phyloP scores from a whole-genome alignment of 2,329 filamentous ascomycete genomes.

The Neocucurbitaria cava region DNA sequence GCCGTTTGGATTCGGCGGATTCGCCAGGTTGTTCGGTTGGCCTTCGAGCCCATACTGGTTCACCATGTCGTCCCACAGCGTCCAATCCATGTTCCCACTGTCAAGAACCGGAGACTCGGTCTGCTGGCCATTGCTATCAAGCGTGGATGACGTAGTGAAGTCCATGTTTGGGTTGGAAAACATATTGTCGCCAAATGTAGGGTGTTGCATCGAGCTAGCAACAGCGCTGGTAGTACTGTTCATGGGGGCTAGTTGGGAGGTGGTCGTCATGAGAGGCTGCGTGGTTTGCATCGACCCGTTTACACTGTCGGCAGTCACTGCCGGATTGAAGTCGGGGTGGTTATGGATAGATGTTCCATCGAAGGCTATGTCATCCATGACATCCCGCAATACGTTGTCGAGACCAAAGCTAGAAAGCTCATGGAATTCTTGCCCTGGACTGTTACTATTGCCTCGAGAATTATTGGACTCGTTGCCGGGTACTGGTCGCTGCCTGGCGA shows the following conservation, averaged over 20 bases:
- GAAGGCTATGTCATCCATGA: slow-evolving; percentile 28
- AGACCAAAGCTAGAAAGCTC: slow-evolving; percentile 31
- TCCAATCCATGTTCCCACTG: slow-evolving; percentile 55
- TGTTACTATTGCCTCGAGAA: background rate
- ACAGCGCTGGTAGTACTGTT: slow-evolving; percentile 10
- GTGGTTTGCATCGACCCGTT: background rate
- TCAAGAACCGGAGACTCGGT: slow-evolving; percentile 41
- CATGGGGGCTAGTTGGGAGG: background rate
- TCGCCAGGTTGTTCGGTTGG: slow-evolving; percentile 10
- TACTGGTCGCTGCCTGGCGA: slow-evolving; percentile 4
- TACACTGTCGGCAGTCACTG: background rate
- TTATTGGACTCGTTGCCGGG: background rate
- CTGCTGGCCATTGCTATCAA: slow-evolving; percentile 14
- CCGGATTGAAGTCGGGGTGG: background rate
- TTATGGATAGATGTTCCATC: slow-evolving; percentile 7
- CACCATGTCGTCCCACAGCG: slow-evolving; percentile 58
- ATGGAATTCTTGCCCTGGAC: slow-evolving; percentile 24
- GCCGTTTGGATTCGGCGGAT: slow-evolving; percentile 13
- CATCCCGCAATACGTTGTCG: slow-evolving; percentile 37
- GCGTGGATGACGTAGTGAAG: slow-evolving; percentile 17
- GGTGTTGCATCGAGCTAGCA: slow-evolving; percentile 22
- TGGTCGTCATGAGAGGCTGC: background rate
- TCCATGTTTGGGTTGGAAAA: slow-evolving; percentile 32
- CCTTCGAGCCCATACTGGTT: slow-evolving; percentile 55
- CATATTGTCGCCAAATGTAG: slow-evolving; percentile 14